Evolutionary conservation across 345 rosid genomes (phyloP), one percentile per base, ranked within the genome.

Genomic region (Schrenkiella parvula): DNA sequence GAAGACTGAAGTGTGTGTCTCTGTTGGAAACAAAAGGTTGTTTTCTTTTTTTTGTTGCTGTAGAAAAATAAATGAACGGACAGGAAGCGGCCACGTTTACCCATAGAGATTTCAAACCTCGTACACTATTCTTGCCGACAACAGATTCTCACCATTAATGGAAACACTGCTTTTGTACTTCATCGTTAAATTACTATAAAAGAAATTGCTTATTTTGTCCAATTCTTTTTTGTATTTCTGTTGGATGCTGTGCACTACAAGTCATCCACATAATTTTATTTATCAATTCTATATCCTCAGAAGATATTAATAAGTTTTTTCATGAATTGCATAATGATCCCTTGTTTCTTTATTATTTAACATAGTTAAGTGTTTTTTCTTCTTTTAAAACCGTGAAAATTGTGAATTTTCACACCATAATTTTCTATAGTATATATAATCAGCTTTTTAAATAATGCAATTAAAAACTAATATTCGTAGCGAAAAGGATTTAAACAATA

Each of bases 111-210:
- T 32, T 59, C 55, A 52, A 88, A 88, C 96, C 96, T 90, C 97
- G 97, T 88, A 90, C 93, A 56, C 77, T 75, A 60, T 66, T 70
- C 70, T 79, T 85, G 90, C 91, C 92, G 90, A 89, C 91, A 83
- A 48, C 17, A 76, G 60, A 34, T 79, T 76, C 82, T 47, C 75
- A 25, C 79, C 71, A 55, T 29, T 57, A 47, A 59, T 22, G 57
- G 64, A 23, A 66, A 42, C 62, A 63, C 65, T 42, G 48, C 25
- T 62, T 60, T 67, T 75, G 82, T 72, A 84, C 71, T 79, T 72
- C 3, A n/a, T 48, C 3, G 19, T 48, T 60, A 52, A 42, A 60
- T 52, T 60, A 66, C 66, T 50, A 29, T 74, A 50, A 58, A 28
- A 43, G 34, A 6, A 13, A 15, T n/a, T 60, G 51, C 74, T 61